Evolutionary conservation across 495 filamentous ascomycete species (phyloP).

Genomic region (Aspergillus bertholletiae): DNA sequence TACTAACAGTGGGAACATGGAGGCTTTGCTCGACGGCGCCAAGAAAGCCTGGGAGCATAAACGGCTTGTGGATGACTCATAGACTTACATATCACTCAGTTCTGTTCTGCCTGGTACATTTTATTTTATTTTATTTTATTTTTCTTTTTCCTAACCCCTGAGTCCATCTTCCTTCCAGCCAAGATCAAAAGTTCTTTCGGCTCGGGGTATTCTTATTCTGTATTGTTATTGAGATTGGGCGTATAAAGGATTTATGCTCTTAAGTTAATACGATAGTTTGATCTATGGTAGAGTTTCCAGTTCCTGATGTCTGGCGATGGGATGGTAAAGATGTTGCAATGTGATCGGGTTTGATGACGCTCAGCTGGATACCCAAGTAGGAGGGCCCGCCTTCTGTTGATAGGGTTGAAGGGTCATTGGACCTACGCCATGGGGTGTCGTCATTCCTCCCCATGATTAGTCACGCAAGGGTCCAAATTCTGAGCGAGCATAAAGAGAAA

Average conservation of each 20-base stretch:
- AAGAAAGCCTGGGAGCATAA: conserved; percentile 64
- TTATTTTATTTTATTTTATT: no score
- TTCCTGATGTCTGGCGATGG: not conserved
- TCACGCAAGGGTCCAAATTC: no score
- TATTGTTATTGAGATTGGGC: not conserved
- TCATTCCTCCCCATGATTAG: no score
- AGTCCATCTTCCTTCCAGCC: not conserved
- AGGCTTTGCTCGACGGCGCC: conserved; percentile 64
- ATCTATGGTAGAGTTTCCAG: not conserved
- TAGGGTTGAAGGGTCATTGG: no score
- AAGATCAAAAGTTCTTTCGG: not conserved
- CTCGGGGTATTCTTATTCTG: not conserved
- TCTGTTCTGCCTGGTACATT: not conserved
- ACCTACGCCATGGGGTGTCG: no score
- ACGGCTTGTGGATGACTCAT: conserved; percentile 51
- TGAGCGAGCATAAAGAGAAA: no score
- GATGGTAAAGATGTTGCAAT: not conserved
- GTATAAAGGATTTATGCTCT: not conserved
- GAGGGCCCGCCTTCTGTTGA: no score
- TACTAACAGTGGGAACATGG: conserved; percentile 88
- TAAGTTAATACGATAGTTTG: not conserved
- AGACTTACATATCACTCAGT: conserved; percentile 1
- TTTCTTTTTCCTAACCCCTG: no score
- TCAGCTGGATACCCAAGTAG: no score
- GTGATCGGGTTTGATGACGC: no score